Base-by-base conservation (phyloP, 1,139 yeast genomes). In the Hyphopichia khmerensis region DNA sequence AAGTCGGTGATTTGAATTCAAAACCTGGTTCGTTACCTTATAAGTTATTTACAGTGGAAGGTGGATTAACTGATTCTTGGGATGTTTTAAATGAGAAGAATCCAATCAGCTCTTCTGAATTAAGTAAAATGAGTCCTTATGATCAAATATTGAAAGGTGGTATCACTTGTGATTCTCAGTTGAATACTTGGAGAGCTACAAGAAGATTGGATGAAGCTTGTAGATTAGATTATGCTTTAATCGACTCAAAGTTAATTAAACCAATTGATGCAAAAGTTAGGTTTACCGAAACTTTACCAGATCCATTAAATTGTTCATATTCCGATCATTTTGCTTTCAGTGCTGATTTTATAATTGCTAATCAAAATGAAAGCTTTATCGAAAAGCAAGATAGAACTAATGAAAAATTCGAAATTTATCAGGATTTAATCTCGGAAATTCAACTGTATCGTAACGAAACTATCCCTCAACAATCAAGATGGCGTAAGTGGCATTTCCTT, bases 1-100 rank as follows among this genome's bases (percentile, higher is more conserved):
- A 89, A 41, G 96, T 91, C 23, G 99, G 99, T 1, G 99, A 93
- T 64, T 74, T 93, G 59, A 93, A 93, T 61, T 87, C 95, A 3
- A 73, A 82, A 46, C 98, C 98, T 0, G 95, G 87, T 0, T 83
- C 95, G 4, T 71, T 93, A 44, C 96, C 96, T 0, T 84, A 88
- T 59, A 77, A 80, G 45, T 73, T 93, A 38, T 75, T 93, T 47
- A 84, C 91, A 7, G 59, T 71, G 29, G 84, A 84, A 46, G 89
- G 91, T 0, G 82, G 82, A 0, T 67, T 93, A 33, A 65, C 70
- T 2, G 99, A 93, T 56, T 85, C 95, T 24, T 93, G 98, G 98
- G 85, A 84, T 44, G 73, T 78, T 31, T 63, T 83, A 38, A 77
- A 85, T 50, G 33, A 17, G 10, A 56, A 51, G 42, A 43, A 41